Conservation (phyloP, 2,329 filamentous ascomycete species). For the Alternaria novae-zelandiae region DNA sequence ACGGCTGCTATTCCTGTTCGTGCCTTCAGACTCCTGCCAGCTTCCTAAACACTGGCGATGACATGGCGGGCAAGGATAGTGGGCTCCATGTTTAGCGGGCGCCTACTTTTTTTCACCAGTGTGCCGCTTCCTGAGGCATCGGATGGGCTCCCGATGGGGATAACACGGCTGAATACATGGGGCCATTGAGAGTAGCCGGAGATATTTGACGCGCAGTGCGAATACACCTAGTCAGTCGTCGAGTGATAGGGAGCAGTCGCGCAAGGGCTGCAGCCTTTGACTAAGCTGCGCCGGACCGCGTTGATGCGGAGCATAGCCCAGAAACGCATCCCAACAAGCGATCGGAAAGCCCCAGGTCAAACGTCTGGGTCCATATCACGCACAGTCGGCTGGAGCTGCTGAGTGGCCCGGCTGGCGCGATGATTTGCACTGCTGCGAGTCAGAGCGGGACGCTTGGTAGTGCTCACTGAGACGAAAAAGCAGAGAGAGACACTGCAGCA, state of each 20-base stretch:
- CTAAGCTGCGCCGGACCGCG: slow-evolving; percentile 28
- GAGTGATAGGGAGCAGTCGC: slow-evolving; percentile 37
- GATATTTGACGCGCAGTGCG: slow-evolving; percentile 35
- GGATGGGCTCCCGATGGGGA: slow-evolving; percentile 47
- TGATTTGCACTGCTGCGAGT: slow-evolving; percentile 45
- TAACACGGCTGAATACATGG: slow-evolving; percentile 42
- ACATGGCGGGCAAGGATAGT: slow-evolving; percentile 20
- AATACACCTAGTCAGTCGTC: slow-evolving; percentile 21
- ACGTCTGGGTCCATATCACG: slow-evolving; percentile 29
- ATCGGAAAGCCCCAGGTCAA: slow-evolving; percentile 31
- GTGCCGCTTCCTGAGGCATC: slow-evolving; percentile 37
- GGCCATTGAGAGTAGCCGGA: slow-evolving; percentile 43
- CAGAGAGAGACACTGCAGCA: slow-evolving; percentile 18
- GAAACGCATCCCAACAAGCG: slow-evolving; percentile 30
- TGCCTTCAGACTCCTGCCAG: slow-evolving; percentile 11
- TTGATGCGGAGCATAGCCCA: slow-evolving; percentile 7
- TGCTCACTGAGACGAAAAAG: slow-evolving; percentile 20
- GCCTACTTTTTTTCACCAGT: slow-evolving; percentile 40
- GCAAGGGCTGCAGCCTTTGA: slow-evolving; percentile 20
- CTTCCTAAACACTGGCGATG: slow-evolving; percentile 5
- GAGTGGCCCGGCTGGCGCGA: slow-evolving; percentile 42
- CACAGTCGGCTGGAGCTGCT: slow-evolving; percentile 18
- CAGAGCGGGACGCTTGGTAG: slow-evolving; percentile 23
- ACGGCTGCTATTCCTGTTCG: slow-evolving; percentile 27
- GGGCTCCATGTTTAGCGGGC: slow-evolving; percentile 42